Base-by-base conservation (phyloP, 805 yeast species). In the Candida sonorensis region DNA sequence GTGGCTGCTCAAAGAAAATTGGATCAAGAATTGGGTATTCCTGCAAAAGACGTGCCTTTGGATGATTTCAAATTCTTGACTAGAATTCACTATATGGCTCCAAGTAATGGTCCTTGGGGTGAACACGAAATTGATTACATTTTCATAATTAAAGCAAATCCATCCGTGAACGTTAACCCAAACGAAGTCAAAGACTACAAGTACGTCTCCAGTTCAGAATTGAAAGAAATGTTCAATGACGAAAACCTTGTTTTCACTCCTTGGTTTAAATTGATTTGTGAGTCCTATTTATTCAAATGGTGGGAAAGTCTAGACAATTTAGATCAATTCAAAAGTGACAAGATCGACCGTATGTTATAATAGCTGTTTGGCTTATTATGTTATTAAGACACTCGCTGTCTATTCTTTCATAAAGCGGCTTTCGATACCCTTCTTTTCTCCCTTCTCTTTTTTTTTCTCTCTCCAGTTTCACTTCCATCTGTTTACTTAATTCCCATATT, bases 81-180 rank as follows among this genome's bases (percentile, higher is more conserved):
- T 14, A 77, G 97, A 62, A 92, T 92, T 46, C 98, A 92, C 61
- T 92, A 92, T 62, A 81, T 79, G 68, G 87, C 97, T 7, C 86
- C 87, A 29, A 76, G 77, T 36, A 75, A 75, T 45, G 84, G 78
- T 15, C 50, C 58, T 19, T 90, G 97, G 97, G 97, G 97, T 27
- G 98, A 90, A 56, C 98, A 90, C 52, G 98, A 90, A 61, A 81
- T 92, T 44, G 99, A 92, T 61, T 92, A 92, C 59, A 92, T 92
- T 44, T 68, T 92, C 50, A 77, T 92, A 38, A 79, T 81, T 49
- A 72, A 67, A 47, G 63, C 87, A 14, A 58, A 62, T 34, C 66
- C 73, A 26, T 55, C 61, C 29, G 46, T 64, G 14, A 55, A 64
- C 33, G 69, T 79, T 12, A 80, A 81, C 46, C 72, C 77, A 18